Evolutionary conservation across 306 rosid species (phyloP), one percentile per base, ranked within the genome.

Genomic region (Alnus rubra): DNA sequence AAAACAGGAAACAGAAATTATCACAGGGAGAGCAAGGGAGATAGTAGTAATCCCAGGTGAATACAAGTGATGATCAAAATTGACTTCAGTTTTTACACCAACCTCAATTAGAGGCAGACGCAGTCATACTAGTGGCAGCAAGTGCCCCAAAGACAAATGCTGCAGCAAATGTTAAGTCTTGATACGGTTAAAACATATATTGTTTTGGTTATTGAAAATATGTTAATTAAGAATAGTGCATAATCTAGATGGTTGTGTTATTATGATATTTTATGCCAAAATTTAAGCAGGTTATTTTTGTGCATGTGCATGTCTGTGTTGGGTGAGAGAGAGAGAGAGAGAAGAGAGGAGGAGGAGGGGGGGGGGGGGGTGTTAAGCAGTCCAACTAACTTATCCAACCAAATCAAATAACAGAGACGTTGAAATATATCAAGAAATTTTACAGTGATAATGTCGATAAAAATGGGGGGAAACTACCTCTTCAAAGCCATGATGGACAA

Each of bases 401-500:
- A 33, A 33, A 33, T 33, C 35, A 1, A 33, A 33, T 33, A 33
- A 33, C 35, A 33, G 35, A 33, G 35, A 33, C 1, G 35, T 33
- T 33, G 35, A 33, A 33, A 2, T 33, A 33, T 33, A 33, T 33
- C 35, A 33, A 33, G 35, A 2, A 33, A 33, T 33, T 33, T 33
- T 33, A 33, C 35, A 33, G 35, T 33, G 35, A 33, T 33, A 33
- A 33, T 33, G 35, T 33, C 35, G 35, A 33, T 33, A 33, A 33
- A 33, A 33, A 33, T 33, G 35, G 35, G 35, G 35, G 35, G 35
- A 33, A 33, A 33, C 68, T 80, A 92, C 98, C 97, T 90, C 79
- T 18, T 95, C 84, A 82, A 95, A 87, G 68, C 99, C 99, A 69
- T 80, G 87, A 88, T 93, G 99, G 51, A 90, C 74, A 71, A 95